phyloP scores from a whole-genome alignment of 78 protist species.

The Cyanophora paradoxa region DNA sequence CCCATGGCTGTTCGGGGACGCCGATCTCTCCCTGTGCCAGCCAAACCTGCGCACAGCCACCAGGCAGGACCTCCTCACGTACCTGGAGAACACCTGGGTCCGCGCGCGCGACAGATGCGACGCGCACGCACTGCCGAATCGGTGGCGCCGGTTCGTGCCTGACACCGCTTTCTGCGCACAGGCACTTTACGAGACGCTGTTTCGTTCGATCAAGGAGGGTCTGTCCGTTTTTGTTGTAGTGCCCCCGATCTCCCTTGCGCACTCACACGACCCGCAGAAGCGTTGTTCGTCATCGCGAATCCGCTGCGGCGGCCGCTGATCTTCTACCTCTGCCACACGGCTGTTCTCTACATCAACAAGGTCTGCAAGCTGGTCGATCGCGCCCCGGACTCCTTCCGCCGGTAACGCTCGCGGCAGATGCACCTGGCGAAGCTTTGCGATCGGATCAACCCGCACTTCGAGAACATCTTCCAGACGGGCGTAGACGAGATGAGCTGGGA shows the following conservation, averaged over 20 bases:
- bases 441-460: slow-evolving; percentile 31
- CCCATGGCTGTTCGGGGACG: too few relatives aligned
- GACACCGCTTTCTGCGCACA: slow-evolving; percentile 3
- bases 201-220: too few relatives aligned
- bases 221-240: too few relatives aligned
- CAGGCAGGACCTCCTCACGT: slow-evolving; percentile 21
- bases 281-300: background rate
- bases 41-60: background rate
- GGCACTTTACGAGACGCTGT: background rate
- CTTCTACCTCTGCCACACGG: slow-evolving; percentile 72
- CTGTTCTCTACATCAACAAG: slow-evolving; percentile 60
- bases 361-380: too few relatives aligned
- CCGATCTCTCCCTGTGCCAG: too few relatives aligned
- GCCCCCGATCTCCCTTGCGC: too few relatives aligned
- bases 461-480: slow-evolving; percentile 52
- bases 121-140: background rate
- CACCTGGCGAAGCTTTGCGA: too few relatives aligned
- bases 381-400: too few relatives aligned
- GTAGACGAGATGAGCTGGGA: slow-evolving; percentile 77
- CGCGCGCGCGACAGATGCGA: slow-evolving; percentile 31
- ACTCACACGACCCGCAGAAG: background rate
- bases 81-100: slow-evolving; percentile 33
- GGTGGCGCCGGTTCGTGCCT: background rate
- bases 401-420: too few relatives aligned
- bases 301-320: slow-evolving; percentile 60